Conservation (phyloP, 352 stramenopile species). For the Plasmopara muralis region DNA sequence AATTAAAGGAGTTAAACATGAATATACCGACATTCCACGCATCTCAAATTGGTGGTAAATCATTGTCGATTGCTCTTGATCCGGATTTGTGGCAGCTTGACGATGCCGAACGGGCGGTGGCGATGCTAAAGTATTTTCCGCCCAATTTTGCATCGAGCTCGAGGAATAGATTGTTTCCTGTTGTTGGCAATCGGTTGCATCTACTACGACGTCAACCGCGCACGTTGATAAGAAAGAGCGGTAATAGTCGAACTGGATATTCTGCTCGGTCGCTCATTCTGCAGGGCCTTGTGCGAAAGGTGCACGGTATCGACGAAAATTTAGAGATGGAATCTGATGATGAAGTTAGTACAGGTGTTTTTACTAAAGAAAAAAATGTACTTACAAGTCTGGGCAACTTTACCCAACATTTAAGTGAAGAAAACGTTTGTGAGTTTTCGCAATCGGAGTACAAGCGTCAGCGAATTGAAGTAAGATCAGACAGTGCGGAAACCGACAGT, state of each 20-base stretch:
- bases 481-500: constrained; percentile 15
- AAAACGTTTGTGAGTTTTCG: not conserved
- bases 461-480: constrained; percentile 3
- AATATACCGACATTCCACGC: constrained; percentile 76
- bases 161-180: constrained; percentile 34
- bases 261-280: constrained; percentile 41
- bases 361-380: constrained; percentile 1
- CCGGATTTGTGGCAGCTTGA: constrained; percentile 51
- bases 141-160: constrained; percentile 25
- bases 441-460: not conserved
- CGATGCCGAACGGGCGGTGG: constrained; percentile 54
- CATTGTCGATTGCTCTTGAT: constrained; percentile 13
- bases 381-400: not conserved
- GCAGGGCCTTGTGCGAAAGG: constrained; percentile 38
- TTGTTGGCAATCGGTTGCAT: constrained; percentile 33
- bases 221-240: constrained; percentile 12
- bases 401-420: not conserved
- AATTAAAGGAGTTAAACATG: constrained; percentile 54
- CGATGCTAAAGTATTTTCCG: constrained; percentile 39
- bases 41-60: constrained; percentile 63
- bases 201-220: constrained; percentile 30
- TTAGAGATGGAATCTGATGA: constrained; percentile 19
- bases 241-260: constrained; percentile 31
- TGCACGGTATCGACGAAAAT: constrained; percentile 33
- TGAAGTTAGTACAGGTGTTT: constrained; percentile 16